Evolutionary conservation across 805 yeast genomes (phyloP), one percentile per base, ranked within the genome.

Genomic region (Suhomyces xylopsoci): DNA sequence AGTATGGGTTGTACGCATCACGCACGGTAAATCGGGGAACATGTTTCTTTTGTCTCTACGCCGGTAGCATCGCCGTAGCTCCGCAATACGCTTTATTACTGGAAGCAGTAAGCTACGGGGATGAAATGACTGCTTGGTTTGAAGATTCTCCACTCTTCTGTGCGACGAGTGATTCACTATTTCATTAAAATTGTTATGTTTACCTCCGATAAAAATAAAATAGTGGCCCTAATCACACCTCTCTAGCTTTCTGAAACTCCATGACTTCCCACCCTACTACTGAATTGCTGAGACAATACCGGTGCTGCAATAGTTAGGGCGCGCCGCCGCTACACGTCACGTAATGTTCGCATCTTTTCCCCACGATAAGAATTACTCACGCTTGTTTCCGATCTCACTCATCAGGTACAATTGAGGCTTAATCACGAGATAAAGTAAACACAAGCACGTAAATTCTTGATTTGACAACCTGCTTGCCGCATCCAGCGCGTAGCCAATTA

Each of bases 1-100:
- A 41, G 51, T 48, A 48, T 41, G 51, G 28, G 42, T 38, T 40
- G 47, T 48, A 48, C 51, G 51, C 51, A 48, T 46, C 51, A 17
- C 32, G 47, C 30, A 42, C 32, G 24, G 51, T 42, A 48, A 41
- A 48, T 48, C 20, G 10, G 24, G 36, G 51, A 41, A 48, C 17
- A 38, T 42, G 36, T 48, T 50, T 49, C 46, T 28, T 42, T 38
- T 54, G 34, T 9, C 34, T 22, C 43, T 24, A 25, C 32, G 14
- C 41, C 28, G 42, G 22, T 17, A 10, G 24, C 42, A 2, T 38
- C 42, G 42, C 42, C 42, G 42, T 17, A 38, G 24, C 42, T 17
- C 42, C 22, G 42, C 42, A 38, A 17, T 19, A 38, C 1, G 42
- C 12, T 7, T 17, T 17, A 38, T 38, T 38, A 38, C 42, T 38